These are phyloP conservation scores for Umbellularia californica DNA, from an alignment of 164 flowering plant genomes.

Conservation along the genomic window DNA sequence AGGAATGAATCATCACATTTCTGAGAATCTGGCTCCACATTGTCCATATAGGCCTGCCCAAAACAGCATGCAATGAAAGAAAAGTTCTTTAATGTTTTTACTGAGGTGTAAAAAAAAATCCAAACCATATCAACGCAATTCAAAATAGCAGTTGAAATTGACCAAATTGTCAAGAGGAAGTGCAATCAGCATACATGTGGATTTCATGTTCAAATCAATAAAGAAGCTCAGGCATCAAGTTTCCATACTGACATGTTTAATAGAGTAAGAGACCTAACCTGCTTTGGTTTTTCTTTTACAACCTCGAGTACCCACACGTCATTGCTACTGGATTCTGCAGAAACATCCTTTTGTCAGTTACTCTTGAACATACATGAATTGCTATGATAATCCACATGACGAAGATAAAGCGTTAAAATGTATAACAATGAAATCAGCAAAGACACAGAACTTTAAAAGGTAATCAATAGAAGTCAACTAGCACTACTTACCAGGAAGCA, in stretches of 20 bases:
- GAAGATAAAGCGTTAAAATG: background rate
- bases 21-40: slow-evolving; percentile 3
- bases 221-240: background rate
- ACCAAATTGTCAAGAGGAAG: background rate
- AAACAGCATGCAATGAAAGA: slow-evolving; percentile 6
- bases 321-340: slow-evolving; percentile 12
- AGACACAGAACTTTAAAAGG: background rate
- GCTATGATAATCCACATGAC: background rate
- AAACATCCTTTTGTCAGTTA: slow-evolving; percentile 1
- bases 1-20: slow-evolving; percentile 7
- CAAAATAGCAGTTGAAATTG: background rate
- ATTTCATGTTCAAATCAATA: background rate
- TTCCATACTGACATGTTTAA: background rate
- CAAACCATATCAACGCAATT: too few relatives aligned
- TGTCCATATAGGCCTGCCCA: slow-evolving; percentile 14
- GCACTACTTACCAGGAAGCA: background rate
- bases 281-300: slow-evolving; percentile 6
- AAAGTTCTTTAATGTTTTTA: background rate
- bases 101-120: background rate
- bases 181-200: background rate
- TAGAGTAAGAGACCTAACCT: background rate
- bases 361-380: background rate
- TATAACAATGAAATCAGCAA: background rate
- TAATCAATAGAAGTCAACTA: background rate
- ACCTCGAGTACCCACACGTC: slow-evolving; percentile 4